phyloP scores from a whole-genome alignment of 2,329 filamentous ascomycete species.

The Penicillium sclerotigenum region DNA sequence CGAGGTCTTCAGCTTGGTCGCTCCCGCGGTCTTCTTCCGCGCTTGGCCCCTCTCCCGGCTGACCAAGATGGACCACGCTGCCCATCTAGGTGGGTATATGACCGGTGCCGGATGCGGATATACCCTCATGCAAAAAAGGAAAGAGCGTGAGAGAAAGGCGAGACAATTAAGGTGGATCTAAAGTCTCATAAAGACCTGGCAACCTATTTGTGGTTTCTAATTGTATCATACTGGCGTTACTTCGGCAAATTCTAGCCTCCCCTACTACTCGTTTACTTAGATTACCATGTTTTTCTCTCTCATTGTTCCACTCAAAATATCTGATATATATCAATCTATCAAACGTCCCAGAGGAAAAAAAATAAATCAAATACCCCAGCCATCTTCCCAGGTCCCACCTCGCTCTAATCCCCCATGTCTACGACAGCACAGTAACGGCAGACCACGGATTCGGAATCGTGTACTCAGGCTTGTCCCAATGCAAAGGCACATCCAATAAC shows the following conservation, averaged over 20 bases:
- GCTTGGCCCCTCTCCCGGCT: slow-evolving; percentile 26
- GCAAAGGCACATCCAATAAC: neutral
- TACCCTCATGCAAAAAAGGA: slow-evolving; percentile 16
- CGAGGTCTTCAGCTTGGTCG: slow-evolving; percentile 35
- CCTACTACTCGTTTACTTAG: neutral
- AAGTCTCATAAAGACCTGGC: neutral
- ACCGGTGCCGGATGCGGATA: slow-evolving; percentile 31
- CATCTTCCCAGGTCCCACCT: neutral
- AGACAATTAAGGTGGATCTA: slow-evolving; percentile 18
- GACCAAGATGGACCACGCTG: slow-evolving; percentile 40
- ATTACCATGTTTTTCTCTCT: neutral
- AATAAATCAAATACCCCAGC: neutral
- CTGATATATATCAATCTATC: neutral
- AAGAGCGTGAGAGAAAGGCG: slow-evolving; percentile 14
- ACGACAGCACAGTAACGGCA: neutral
- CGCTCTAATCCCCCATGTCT: neutral
- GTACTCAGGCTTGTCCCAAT: neutral
- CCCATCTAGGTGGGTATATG: slow-evolving; percentile 44
- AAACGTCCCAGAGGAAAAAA: neutral
- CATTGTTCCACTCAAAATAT: neutral
- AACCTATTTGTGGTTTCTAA: neutral
- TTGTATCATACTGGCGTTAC: slow-evolving; percentile 8
- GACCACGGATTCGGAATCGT: neutral
- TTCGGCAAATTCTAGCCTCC: neutral
- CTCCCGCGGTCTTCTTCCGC: slow-evolving; percentile 22